Evolutionary conservation across 2,329 filamentous ascomycete genomes (phyloP).

Genomic region (Colletotrichum destructivum): DNA sequence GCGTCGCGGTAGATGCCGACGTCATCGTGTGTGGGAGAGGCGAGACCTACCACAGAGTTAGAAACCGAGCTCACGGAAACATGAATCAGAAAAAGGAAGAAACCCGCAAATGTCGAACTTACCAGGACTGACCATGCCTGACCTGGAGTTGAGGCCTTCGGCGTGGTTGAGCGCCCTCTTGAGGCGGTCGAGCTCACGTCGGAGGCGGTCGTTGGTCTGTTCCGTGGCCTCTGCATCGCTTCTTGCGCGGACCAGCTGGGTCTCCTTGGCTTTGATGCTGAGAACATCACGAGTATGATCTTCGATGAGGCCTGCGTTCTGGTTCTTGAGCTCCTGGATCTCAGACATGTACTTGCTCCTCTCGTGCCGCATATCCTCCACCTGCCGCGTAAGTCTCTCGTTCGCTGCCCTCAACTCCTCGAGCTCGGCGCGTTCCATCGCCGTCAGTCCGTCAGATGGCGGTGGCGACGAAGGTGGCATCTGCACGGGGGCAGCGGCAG

Average conservation of each 20-base stretch:
- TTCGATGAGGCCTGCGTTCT: conserved; percentile 96
- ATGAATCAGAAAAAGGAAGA: too few species aligned
- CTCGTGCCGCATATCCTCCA: conserved; percentile 87
- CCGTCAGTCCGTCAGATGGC: conserved; percentile 76
- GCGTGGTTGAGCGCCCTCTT: conserved; percentile 85
- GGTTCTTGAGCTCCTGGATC: conserved; percentile 94
- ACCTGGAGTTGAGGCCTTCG: conserved; percentile 62
- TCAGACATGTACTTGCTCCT: conserved; percentile 86
- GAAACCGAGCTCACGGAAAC: not conserved
- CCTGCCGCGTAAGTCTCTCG: conserved; percentile 80
- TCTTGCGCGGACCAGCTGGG: conserved; percentile 91
- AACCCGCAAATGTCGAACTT: not conserved
- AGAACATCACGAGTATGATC: conserved; percentile 96
- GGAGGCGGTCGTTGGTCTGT: conserved; percentile 85
- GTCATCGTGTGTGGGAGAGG: conserved; percentile 72
- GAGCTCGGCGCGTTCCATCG: conserved; percentile 91
- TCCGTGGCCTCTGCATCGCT: conserved; percentile 93
- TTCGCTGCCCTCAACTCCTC: conserved; percentile 90
- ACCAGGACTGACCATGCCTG: conserved; percentile 49
- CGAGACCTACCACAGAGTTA: conserved; percentile 52
- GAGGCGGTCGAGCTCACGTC: conserved; percentile 90
- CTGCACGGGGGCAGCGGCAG: conserved; percentile 66
- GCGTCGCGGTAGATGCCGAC: conserved; percentile 71
- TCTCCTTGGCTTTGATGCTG: conserved; percentile 98
- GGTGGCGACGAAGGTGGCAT: conserved; percentile 69